Conservation (phyloP, 495 filamentous ascomycete species). For the Tuber calosporum region DNA sequence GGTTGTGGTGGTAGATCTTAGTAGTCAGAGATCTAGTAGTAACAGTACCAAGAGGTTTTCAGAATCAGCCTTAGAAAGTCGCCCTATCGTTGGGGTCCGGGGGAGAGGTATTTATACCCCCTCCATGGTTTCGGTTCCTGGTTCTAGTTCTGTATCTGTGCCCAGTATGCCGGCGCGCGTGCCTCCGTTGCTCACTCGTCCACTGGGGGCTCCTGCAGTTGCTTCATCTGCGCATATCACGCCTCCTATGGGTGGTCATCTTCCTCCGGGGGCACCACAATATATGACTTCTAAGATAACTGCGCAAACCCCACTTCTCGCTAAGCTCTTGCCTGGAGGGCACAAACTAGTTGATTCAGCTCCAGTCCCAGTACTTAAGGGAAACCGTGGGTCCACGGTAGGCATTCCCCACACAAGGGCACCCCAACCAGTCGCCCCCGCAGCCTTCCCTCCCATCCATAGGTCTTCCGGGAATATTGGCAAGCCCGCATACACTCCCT, state of each 20-base stretch:
- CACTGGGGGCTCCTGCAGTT: background rate
- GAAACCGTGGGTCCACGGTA: background rate
- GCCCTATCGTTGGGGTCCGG: background rate
- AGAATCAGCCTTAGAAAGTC: background rate
- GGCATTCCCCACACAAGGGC: background rate
- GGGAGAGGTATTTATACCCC: background rate
- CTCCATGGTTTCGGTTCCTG: background rate
- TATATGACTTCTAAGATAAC: background rate
- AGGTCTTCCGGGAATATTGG: background rate
- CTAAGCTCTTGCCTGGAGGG: background rate
- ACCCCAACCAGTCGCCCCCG: background rate
- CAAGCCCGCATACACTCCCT: background rate
- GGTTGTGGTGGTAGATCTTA: background rate
- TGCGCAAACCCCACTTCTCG: background rate
- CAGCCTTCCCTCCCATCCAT: background rate
- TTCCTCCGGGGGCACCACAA: background rate
- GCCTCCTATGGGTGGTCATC: background rate
- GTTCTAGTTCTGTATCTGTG: background rate
- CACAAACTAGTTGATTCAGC: background rate
- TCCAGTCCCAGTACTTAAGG: background rate
- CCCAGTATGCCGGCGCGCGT: background rate
- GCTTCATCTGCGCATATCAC: background rate
- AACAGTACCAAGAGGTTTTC: background rate
- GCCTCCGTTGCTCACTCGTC: background rate
- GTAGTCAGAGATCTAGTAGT: background rate